Evolutionary conservation across 2,329 filamentous ascomycete species (phyloP), one percentile per base, ranked within the genome.

Genomic region (Endocalyx cinctus): DNA sequence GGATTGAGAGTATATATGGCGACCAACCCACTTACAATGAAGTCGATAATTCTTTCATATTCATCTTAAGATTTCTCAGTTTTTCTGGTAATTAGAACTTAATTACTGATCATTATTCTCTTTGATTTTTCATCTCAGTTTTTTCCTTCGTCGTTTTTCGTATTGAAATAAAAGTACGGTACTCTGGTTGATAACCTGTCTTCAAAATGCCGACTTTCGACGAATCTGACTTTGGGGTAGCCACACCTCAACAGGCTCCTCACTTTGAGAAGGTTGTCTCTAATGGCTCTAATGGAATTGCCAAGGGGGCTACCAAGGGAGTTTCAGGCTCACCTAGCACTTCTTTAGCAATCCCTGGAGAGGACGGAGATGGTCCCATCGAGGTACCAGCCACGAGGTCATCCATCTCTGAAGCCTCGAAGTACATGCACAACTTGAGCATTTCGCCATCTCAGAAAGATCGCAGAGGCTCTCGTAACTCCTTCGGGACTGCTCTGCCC

Each of bases 371-470:
- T 39, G 70, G 69, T 34, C 67, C 78, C 27, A 74, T 87, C 50
- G 82, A 87, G 62, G 70, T 87, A 29, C 82, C 82, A 25, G 81
- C 82, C 16, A 74, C 79, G 35, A 66, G 79, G 46, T 83, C 77
- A 34, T 74, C 79, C 34, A 75, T 84, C 43, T 79, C 82, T 19
- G 79, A 87, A 62, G 77, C 76, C 17, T 63, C 73, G 27, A 69
- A 73, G 46, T 82, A 80, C 61, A 86, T 87, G 82, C 82, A 87
- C 70, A 79, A 75, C 51, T 67, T 87, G 51, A 84, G 78, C 50
- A 63, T 80, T 28, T 67, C 73, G 11, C 82, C 81, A 12, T 86
- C 81, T 6, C 77, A 77, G 67, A 78, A 70, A 58, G 77, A 83
- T 45, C 70, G 82, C 41, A 66, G 82, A 45, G 70, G 74, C 29